These are phyloP conservation scores for Ephemerocybe angulata DNA, from an alignment of 768 basidiomycete species.

Conservation along the genomic window DNA sequence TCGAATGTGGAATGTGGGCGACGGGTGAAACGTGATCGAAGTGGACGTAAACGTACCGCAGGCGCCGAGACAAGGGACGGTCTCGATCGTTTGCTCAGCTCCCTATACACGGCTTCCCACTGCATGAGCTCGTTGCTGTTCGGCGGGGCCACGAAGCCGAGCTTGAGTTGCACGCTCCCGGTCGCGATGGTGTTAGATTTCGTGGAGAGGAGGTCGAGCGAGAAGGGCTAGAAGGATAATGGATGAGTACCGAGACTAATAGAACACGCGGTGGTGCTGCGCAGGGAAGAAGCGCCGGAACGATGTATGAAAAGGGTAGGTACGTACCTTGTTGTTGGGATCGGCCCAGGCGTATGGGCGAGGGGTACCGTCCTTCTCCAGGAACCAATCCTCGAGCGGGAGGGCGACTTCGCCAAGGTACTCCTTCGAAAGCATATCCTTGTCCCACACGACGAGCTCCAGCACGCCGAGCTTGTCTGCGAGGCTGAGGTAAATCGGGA, in stretches of 20 bases:
- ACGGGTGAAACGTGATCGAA: background rate
- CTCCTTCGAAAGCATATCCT: conserved; percentile 85
- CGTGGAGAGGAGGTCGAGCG: conserved; percentile 39
- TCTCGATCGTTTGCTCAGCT: conserved; percentile 60
- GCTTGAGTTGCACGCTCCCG: conserved; percentile 41
- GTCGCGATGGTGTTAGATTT: conserved; percentile 36
- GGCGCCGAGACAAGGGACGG: conserved; percentile 72
- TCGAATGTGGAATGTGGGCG: too few species aligned
- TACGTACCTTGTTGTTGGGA: conserved; percentile 61
- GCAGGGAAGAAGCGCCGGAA: too few species aligned
- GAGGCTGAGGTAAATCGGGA: conserved; percentile 76
- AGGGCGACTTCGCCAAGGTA: conserved; percentile 88
- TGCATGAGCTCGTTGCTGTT: conserved; percentile 42
- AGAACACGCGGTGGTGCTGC: too few species aligned
- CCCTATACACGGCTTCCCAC: conserved; percentile 55
- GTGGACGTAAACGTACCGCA: conserved; percentile 48
- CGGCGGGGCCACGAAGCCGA: conserved; percentile 46
- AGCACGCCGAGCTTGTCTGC: conserved; percentile 69
- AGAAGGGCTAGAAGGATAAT: conserved; percentile 26
- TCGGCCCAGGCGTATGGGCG: conserved; percentile 54
- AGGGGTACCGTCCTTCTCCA: conserved; percentile 14
- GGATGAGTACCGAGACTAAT: background rate
- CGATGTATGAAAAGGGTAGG: background rate
- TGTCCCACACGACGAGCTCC: conserved; percentile 92
- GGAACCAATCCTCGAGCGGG: conserved; percentile 81